These are phyloP conservation scores for Geranomyces michiganensis DNA, from an alignment of 192 early-diverging fungal species.

Conservation along the genomic window DNA sequence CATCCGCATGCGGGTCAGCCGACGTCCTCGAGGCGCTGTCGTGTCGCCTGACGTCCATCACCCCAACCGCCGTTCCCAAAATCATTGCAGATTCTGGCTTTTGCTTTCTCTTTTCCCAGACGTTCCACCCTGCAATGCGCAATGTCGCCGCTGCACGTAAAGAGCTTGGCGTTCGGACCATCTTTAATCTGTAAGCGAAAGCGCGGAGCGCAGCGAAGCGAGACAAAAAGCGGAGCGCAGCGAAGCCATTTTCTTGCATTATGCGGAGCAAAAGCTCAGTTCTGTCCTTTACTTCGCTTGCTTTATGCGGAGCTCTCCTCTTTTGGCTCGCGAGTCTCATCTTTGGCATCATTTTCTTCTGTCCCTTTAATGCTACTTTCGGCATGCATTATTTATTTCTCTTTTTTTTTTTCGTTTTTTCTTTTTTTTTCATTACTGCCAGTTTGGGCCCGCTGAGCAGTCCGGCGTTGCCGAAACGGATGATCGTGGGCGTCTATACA, in stretches of 20 bases:
- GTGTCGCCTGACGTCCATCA: conserved; percentile 69
- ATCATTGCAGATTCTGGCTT: conserved; percentile 67
- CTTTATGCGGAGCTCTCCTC: too few relatives aligned
- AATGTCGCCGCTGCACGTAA: conserved; percentile 70
- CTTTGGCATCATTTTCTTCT: too few relatives aligned
- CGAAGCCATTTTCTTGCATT: too few relatives aligned
- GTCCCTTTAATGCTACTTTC: too few relatives aligned
- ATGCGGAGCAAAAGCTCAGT: too few relatives aligned
- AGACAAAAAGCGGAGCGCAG: too few relatives aligned
- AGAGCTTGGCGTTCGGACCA: conserved; percentile 90
- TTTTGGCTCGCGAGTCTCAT: too few relatives aligned
- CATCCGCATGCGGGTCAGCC: conserved; percentile 89
- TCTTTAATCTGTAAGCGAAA: conserved; percentile 79
- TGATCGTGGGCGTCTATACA: conserved; percentile 91
- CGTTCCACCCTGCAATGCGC: conserved; percentile 90
- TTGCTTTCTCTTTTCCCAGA: conserved; percentile 92
- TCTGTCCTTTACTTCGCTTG: too few relatives aligned
- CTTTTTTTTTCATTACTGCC: not conserved
- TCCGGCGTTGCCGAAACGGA: conserved; percentile 78
- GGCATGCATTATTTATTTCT: too few relatives aligned
- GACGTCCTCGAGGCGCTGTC: conserved; percentile 88
- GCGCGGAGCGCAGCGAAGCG: too few relatives aligned
- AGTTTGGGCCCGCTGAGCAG: conserved; percentile 88
- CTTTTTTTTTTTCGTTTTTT: too few relatives aligned
- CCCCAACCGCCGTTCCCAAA: conserved; percentile 66